A percentile compares a stretch with the other conserved stretches of the same genome.
Evolutionary conservation across 2,329 filamentous ascomycete genomes (phyloP).

Genomic region (Alternaria gansuensis): DNA sequence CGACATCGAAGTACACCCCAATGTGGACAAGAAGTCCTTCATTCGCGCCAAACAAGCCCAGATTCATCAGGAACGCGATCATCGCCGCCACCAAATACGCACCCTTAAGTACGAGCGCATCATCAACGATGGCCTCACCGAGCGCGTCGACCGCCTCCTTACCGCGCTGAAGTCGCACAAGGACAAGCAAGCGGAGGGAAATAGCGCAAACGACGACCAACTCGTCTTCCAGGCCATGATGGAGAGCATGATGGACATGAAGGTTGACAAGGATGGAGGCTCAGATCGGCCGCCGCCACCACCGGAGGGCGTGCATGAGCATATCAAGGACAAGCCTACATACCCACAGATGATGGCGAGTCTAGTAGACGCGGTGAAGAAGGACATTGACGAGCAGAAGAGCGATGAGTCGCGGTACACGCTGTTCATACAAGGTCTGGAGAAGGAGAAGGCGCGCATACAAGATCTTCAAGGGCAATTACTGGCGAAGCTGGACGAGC

Average conservation of each 20-base stretch:
- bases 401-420: conserved; percentile 71
- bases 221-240: conserved; percentile 90
- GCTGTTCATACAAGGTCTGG: conserved; percentile 80
- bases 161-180: conserved; percentile 77
- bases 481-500: conserved; percentile 74
- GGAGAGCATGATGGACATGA: conserved; percentile 71
- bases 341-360: conserved; percentile 99
- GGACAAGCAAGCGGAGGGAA: conserved; percentile 51
- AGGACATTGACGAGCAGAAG: conserved; percentile 77
- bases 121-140: conserved; percentile 89
- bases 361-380: conserved; percentile 92
- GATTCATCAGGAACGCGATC: conserved; percentile 89
- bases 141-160: conserved; percentile 82
- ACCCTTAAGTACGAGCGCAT: conserved; percentile 91
- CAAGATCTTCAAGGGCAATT: conserved; percentile 79
- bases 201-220: conserved; percentile 67
- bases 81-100: conserved; percentile 87
- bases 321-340: conserved; percentile 77
- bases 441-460: conserved; percentile 79
- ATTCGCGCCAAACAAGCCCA: conserved; percentile 98
- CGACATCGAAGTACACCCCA: conserved; percentile 97
- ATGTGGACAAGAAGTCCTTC: conserved; percentile 98
- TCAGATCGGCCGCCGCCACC: conserved; percentile 71
- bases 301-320: conserved; percentile 79
- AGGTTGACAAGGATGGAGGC: conserved; percentile 57